Conservation (phyloP, 2,329 filamentous ascomycete genomes). For the Epicoccum sorghinum region DNA sequence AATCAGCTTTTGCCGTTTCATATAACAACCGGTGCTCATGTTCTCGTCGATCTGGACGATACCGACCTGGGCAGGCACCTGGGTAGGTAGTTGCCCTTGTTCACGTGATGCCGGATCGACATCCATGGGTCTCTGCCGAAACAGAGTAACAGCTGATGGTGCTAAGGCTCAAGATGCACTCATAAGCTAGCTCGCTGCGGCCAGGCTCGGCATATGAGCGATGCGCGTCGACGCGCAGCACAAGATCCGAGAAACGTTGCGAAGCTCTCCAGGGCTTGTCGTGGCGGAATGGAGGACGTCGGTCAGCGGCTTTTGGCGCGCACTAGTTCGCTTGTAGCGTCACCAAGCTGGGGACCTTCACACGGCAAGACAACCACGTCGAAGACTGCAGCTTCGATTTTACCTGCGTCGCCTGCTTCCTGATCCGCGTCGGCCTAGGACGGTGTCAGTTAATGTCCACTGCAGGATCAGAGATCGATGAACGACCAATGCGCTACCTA, state of each 20-base stretch:
- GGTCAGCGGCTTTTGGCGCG: constrained; percentile 5
- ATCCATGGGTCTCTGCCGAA: too few species aligned
- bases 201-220: too few species aligned
- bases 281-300: not conserved
- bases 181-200: too few species aligned
- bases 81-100: too few species aligned
- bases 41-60: too few species aligned
- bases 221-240: not conserved
- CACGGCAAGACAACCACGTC: not conserved
- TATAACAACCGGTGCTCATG: too few species aligned
- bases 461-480: not conserved
- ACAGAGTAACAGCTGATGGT: too few species aligned
- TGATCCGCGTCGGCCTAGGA: too few species aligned
- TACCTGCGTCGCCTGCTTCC: not conserved
- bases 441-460: not conserved
- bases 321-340: constrained; percentile 9
- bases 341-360: not conserved
- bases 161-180: too few species aligned
- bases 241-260: not conserved
- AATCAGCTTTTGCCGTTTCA: too few species aligned
- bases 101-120: too few species aligned
- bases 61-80: too few species aligned
- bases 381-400: not conserved
- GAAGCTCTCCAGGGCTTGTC: not conserved
- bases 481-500: constrained; percentile 8